Evolutionary conservation across 2,329 filamentous ascomycete species (phyloP).

Genomic region (Fusarium sp.): DNA sequence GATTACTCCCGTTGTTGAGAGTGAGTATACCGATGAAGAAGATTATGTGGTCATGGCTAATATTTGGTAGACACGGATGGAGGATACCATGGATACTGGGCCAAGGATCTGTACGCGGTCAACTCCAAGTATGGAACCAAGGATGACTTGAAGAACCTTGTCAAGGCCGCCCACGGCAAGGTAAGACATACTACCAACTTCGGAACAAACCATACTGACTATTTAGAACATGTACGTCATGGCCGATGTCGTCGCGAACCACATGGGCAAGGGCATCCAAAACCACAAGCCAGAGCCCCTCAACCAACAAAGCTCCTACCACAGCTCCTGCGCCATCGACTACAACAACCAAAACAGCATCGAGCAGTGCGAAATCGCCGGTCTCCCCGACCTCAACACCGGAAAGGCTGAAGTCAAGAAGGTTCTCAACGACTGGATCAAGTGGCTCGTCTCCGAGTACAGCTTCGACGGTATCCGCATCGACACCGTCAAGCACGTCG

Average conservation of each 20-base stretch:
- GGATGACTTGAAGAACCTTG: constrained; percentile 26
- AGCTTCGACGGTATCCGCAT: constrained; percentile 70
- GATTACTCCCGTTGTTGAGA: constrained; percentile 67
- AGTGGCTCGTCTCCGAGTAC: constrained; percentile 67
- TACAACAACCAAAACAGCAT: constrained; percentile 30
- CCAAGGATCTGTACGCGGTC: constrained; percentile 23
- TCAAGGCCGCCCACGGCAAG: constrained; percentile 31
- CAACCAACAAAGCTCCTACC: constrained; percentile 54
- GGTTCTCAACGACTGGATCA: constrained; percentile 69
- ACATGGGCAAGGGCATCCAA: constrained; percentile 63
- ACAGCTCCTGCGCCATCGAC: constrained; percentile 17
- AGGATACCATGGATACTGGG: constrained; percentile 40
- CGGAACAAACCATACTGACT: background rate
- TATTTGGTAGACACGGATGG: constrained; percentile 1
- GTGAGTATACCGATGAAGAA: constrained; percentile 38
- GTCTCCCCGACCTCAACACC: constrained; percentile 71
- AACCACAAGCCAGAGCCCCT: constrained; percentile 57
- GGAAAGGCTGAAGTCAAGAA: constrained; percentile 59
- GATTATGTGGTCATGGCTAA: rapidly evolving
- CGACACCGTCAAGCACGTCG: constrained; percentile 71
- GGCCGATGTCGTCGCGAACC: constrained; percentile 70
- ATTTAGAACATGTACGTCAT: constrained; percentile 62
- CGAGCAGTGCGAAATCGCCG: constrained; percentile 26
- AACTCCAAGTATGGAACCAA: constrained; percentile 29
- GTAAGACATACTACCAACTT: background rate